Evolutionary conservation across 805 yeast species (phyloP), one percentile per base, ranked within the genome.

Genomic region (Scheffersomyces lignosus): DNA sequence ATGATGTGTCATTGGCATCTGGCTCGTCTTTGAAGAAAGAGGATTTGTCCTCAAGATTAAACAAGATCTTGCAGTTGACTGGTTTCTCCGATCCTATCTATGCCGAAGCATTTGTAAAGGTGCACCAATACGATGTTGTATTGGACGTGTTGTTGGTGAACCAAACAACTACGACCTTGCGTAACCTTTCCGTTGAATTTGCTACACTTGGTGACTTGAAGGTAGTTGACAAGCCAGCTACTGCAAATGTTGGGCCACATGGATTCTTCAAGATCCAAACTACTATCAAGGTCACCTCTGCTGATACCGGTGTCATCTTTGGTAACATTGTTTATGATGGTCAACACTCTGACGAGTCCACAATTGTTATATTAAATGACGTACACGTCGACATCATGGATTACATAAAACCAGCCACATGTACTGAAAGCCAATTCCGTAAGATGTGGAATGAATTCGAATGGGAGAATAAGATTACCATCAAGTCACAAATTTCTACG

Each of bases 361-460:
- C 89, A 38, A 85, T 89, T 61, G 96, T 93, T 40, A 90, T 93
- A 41, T 74, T 93, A 56, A 88, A 87, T 54, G 98, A 93, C 59
- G 89, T 93, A 33, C 96, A 90, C 59, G 90, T 93, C 41, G 96
- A 93, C 60, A 87, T 93, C 36, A 87, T 93, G 89, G 98, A 93
- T 64, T 93, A 93, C 68, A 89, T 93, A 62, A 88, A 87, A 60
- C 97, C 99, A 15, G 93, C 95, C n/a, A 75, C 78, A 16, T 87
- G 96, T 61, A 70, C 89, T 12, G 98, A 91, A 65, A 79, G 81
- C 30, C 84, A 79, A 49, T 93, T 93, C 85, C 85, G 99, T 57
- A 78, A 81, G 54, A 91, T 90, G 98, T 93, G 99, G 99, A 88
- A 89, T 60, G 97, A 90, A 61, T 93, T 95, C 59, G 99, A 93